A percentile compares a stretch with the other conserved stretches of the same genome.
These are phyloP conservation scores for Dovyalis caffra DNA, from an alignment of 345 rosid genomes.

Conservation along the genomic window DNA sequence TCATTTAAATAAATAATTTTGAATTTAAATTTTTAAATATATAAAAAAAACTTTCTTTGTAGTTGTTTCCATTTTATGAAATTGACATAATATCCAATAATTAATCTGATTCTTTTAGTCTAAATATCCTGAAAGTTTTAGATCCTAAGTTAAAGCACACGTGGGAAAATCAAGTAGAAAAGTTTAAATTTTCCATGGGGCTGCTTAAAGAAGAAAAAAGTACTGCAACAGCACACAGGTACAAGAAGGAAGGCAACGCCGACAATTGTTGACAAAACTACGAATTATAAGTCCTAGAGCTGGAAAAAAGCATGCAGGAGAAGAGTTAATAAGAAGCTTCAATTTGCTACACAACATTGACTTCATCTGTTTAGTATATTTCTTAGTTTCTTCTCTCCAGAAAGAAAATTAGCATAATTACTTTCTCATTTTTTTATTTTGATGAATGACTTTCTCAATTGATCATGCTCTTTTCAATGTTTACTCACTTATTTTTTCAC, in stretches of 20 bases:
- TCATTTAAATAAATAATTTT: too few species aligned
- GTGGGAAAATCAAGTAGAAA: background rate
- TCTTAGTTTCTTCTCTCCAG: background rate
- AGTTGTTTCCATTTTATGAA: too few species aligned
- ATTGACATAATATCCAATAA: too few species aligned
- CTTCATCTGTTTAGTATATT: background rate
- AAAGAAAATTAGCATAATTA: background rate
- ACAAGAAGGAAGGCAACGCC: background rate
- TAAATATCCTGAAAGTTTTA: too few species aligned
- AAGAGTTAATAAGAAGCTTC: background rate
- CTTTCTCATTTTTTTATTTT: background rate
- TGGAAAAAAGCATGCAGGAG: background rate
- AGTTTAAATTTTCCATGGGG: background rate
- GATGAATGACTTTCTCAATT: too few species aligned
- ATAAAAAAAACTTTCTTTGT: too few species aligned
- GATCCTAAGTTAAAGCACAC: background rate
- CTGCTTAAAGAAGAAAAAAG: background rate
- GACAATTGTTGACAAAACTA: background rate
- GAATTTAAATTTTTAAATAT: too few species aligned
- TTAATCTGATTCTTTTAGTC: too few species aligned
- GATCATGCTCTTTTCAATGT: background rate
- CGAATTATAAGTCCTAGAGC: background rate
- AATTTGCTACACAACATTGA: background rate
- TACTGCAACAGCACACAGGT: background rate
- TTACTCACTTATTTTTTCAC: background rate